Evolutionary conservation across 148 eudicot species (phyloP).

Genomic region (Linanthus parryae): DNA sequence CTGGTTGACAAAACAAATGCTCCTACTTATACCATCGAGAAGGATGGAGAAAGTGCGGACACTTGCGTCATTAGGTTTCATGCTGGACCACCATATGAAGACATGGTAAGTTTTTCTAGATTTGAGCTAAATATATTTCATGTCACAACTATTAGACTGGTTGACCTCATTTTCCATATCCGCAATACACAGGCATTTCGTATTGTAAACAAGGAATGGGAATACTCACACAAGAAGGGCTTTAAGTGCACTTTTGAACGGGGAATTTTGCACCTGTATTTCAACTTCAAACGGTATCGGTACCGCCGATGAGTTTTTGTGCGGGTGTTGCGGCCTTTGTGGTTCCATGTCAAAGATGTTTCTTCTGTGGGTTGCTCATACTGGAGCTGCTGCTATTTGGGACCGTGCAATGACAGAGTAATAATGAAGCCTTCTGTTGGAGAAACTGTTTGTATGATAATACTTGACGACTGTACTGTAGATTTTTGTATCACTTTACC

Average conservation of each 20-base stretch:
- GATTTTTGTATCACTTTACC: no score
- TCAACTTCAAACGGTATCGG: conserved; percentile 82
- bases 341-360: no score
- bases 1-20: conserved; percentile 90
- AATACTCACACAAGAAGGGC: conserved; percentile 94
- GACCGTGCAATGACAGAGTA: no score
- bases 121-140: not conserved
- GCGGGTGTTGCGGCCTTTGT: no score
- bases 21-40: conserved; percentile 71
- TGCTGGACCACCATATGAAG: conserved; percentile 99
- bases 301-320: conserved; percentile 84
- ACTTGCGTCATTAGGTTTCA: conserved; percentile 92
- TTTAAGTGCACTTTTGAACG: conserved; percentile 94
- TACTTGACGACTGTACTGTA: no score
- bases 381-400: no score
- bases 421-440: no score
- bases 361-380: no score
- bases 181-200: conserved; percentile 95
- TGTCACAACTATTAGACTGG: no score
- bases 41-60: conserved; percentile 86
- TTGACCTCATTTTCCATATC: no score
- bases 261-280: conserved; percentile 83
- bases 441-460: no score
- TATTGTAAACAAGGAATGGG: conserved; percentile 96
- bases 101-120: conserved; percentile 59